Evolutionary conservation across 176 grass and related monocot genomes (phyloP), one percentile per base, ranked within the genome.

Genomic region (Metroxylon sagu): DNA sequence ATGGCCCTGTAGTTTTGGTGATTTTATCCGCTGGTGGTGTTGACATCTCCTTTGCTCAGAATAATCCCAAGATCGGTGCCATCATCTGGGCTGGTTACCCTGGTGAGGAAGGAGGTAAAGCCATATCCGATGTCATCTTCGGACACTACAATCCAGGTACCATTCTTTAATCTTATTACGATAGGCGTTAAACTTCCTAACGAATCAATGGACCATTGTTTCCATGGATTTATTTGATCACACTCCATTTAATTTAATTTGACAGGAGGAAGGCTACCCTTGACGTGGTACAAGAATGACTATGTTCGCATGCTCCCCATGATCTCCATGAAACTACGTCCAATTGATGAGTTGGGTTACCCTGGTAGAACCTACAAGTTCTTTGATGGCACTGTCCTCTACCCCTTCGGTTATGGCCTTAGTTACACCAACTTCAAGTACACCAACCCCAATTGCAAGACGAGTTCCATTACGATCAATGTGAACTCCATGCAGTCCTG

Each of bases 11-110:
- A 21, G 56, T 88, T 48, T 77, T 84, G 3, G 85, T 88, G 1
- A 71, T 88, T 67, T 54, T 88, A 61, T 76, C 65, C 0, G 85
- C 56, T 15, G 85, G 85, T 0, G 75, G 76, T 60, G 25, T 88
- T 0, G 85, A 88, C 30, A 28, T 88, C 60, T 79, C 80, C 26
- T 83, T 88, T 14, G 76, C 75, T 16, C 71, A 88, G 0, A 56
- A 62, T 25, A 72, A 88, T 61, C 55, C 76, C 10, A 88, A 83
- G 58, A 77, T 88, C 14, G 76, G 85, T 4, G 76, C 80, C 31
- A 79, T 83, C 10, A 51, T 88, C 5, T 88, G 80, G 85, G 80
- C 76, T 4, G 82, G 82, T 1, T 85, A 85, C 59, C 77, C 76
- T 16, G 82, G 82, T 56, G 61, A 76, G 30, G 82, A 70, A 76